Evolutionary conservation across 176 grass and related monocot genomes (phyloP).

Genomic region (Ananas comosus): DNA sequence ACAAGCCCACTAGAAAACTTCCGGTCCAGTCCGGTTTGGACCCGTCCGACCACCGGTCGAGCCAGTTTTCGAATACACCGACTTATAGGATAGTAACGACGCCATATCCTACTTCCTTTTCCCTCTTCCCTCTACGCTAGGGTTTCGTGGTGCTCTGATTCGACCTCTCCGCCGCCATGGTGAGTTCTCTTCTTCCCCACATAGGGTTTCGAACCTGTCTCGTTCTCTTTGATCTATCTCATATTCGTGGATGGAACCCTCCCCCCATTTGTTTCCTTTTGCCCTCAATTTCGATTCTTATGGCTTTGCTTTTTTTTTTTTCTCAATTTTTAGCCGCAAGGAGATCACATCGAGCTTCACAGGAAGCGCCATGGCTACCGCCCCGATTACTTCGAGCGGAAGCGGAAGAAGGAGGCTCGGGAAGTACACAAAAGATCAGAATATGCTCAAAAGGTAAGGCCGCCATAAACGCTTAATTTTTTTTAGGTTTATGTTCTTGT

Average conservation of each 20-base stretch:
- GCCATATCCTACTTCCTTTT: background rate
- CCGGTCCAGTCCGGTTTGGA: too few species aligned
- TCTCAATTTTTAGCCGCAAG: constrained; percentile 54
- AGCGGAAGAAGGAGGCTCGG: constrained; percentile 77
- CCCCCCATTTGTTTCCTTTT: background rate
- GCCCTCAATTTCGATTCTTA: background rate
- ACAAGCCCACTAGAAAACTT: too few species aligned
- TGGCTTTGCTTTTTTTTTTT: background rate
- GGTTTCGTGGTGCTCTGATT: background rate
- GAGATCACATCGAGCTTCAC: constrained; percentile 69
- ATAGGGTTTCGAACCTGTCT: too few species aligned
- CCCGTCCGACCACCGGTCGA: too few species aligned
- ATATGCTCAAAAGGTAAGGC: constrained; percentile 42
- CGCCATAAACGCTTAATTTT: background rate
- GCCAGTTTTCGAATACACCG: too few species aligned
- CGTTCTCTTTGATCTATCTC: too few species aligned
- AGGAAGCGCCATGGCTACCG: constrained; percentile 83
- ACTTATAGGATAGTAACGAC: too few species aligned
- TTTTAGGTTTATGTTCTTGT: background rate
- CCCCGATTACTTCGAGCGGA: constrained; percentile 55
- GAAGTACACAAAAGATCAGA: constrained; percentile 52
- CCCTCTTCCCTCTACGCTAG: background rate
- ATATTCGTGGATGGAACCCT: background rate
- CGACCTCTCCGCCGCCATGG: constrained; percentile 5
- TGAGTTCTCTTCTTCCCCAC: background rate